These are phyloP conservation scores for Hygrocybe coccinea DNA, from an alignment of 768 basidiomycete species.

Conservation along the genomic window DNA sequence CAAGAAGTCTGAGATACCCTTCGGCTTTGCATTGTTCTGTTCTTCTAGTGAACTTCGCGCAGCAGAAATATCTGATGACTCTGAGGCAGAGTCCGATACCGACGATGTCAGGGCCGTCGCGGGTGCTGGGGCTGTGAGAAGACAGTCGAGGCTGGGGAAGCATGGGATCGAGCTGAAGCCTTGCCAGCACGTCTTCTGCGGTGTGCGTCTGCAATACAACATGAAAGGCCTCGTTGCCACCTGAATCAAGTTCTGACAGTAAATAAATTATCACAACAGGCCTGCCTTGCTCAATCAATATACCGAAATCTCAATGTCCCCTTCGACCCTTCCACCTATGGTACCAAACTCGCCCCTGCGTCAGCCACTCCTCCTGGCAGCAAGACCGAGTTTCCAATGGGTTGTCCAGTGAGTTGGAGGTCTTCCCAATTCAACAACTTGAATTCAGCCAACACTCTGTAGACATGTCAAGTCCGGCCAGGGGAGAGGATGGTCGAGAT, in stretches of 20 bases:
- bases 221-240: no score
- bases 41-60: slow-evolving; percentile 11
- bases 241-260: not conserved
- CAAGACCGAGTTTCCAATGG: slow-evolving; percentile 16
- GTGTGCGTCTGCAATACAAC: slow-evolving; percentile 5
- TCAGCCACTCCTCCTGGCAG: slow-evolving; percentile 4
- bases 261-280: slow-evolving; percentile 1
- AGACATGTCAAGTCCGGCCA: slow-evolving; percentile 11
- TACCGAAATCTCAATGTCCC: slow-evolving; percentile 16
- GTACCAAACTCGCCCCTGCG: slow-evolving; percentile 7
- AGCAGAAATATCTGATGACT: slow-evolving; percentile 16
- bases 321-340: slow-evolving; percentile 17
- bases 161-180: slow-evolving; percentile 18
- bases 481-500: slow-evolving; percentile 14
- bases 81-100: slow-evolving; percentile 12
- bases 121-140: not conserved
- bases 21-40: no score
- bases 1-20: no score
- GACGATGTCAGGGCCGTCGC: not conserved
- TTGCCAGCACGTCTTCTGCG: slow-evolving; percentile 21
- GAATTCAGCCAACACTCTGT: no score
- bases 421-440: not conserved
- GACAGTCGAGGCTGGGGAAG: slow-evolving; percentile 5
- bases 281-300: slow-evolving; percentile 18
- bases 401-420: slow-evolving; percentile 14